Evolutionary conservation across 179 eudicot genomes (phyloP).

Genomic region (Silene vulgaris): DNA sequence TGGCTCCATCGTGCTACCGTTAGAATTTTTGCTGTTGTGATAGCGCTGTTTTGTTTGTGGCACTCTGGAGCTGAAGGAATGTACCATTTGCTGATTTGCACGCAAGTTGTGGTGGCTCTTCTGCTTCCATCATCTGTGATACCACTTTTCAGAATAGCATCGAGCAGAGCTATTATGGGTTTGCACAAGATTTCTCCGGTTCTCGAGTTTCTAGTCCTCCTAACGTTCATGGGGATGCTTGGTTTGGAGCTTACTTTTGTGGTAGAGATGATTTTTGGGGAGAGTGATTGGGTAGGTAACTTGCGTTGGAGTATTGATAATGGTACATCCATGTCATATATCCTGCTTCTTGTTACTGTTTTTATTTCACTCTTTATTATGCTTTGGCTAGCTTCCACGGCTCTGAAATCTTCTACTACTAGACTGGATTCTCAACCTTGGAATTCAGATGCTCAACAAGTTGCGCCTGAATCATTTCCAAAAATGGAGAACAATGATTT

Average conservation of each 20-base stretch:
- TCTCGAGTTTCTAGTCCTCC: constrained; percentile 55
- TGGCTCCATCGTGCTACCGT: constrained; percentile 89
- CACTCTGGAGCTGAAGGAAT: constrained; percentile 83
- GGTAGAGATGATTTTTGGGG: constrained; percentile 74
- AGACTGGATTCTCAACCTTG: constrained; percentile 43
- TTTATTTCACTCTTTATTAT: constrained; percentile 45
- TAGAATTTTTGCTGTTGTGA: constrained; percentile 66
- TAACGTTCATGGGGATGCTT: constrained; percentile 63
- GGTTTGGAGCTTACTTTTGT: constrained; percentile 61
- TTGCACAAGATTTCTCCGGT: constrained; percentile 53
- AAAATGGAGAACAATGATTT: constrained; percentile 31
- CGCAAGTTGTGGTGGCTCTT: constrained; percentile 82
- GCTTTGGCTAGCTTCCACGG: constrained; percentile 71
- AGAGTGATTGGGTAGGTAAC: constrained; percentile 68
- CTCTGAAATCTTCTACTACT: constrained; percentile 59
- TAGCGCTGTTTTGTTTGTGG: constrained; percentile 69
- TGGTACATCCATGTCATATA: constrained; percentile 42
- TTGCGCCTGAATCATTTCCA: constrained; percentile 28
- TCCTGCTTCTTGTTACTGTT: constrained; percentile 47
- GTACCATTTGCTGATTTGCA: constrained; percentile 68
- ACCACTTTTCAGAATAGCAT: constrained; percentile 82
- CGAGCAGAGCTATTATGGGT: constrained; percentile 80
- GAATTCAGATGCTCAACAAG: constrained; percentile 42
- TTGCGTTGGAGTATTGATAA: constrained; percentile 61
- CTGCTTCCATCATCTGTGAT: constrained; percentile 81